A percentile compares a stretch with the other conserved stretches of the same genome.
phyloP scores from a whole-genome alignment of 768 basidiomycete species.

The Hydnomerulius pinastri region DNA sequence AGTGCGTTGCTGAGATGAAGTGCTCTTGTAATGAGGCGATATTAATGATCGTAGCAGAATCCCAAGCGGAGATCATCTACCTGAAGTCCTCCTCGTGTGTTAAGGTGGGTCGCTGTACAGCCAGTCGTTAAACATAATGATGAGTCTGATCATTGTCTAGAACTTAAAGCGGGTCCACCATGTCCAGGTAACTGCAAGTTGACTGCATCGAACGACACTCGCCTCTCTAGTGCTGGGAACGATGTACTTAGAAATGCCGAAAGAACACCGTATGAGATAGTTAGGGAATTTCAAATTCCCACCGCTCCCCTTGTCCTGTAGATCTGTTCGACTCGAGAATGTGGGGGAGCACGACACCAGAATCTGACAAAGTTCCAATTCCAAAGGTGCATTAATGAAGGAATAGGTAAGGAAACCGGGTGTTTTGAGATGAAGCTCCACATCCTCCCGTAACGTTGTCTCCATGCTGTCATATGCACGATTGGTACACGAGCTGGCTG shows the following conservation, averaged over 20 bases:
- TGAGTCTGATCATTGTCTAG: neutral
- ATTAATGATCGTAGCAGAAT: constrained; percentile 15
- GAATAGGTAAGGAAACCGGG: constrained; percentile 2
- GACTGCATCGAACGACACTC: neutral
- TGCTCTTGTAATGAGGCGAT: constrained; percentile 5
- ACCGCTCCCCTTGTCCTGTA: constrained; percentile 5
- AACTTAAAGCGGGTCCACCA: neutral
- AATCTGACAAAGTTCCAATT: constrained; percentile 15
- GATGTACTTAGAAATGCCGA: neutral
- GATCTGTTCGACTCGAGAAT: constrained; percentile 17
- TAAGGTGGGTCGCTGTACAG: constrained; percentile 29
- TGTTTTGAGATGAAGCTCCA: constrained; percentile 16
- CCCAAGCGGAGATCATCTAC: constrained; percentile 24
- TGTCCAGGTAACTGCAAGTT: neutral
- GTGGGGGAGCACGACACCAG: constrained; percentile 10
- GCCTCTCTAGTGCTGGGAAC: neutral
- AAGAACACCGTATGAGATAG: constrained; percentile 10
- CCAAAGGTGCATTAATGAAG: no score
- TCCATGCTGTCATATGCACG: constrained; percentile 20
- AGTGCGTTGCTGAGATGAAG: constrained; percentile 7
- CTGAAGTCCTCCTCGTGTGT: constrained; percentile 23
- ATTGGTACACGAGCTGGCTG: constrained; percentile 14
- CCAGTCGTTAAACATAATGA: constrained; percentile 20
- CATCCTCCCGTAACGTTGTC: constrained; percentile 24
- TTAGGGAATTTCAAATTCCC: constrained; percentile 36